Evolutionary conservation across 768 basidiomycete species (phyloP).

Genomic region (Asterophora parasitica): DNA sequence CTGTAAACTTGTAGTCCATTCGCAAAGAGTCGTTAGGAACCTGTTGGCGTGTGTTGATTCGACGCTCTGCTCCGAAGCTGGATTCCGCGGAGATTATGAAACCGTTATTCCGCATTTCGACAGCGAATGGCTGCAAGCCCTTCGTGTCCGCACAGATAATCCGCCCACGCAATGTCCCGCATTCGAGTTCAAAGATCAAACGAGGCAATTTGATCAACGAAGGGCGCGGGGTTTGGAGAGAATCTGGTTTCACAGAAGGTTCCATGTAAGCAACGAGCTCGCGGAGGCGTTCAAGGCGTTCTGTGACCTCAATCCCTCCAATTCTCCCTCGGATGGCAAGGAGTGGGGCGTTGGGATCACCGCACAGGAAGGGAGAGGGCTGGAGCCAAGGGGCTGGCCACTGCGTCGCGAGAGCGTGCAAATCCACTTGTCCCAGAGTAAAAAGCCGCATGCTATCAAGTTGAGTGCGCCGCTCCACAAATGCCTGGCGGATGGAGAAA

Average conservation of each 20-base stretch:
- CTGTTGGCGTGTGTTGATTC: slow-evolving; percentile 17
- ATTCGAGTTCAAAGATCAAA: slow-evolving; percentile 39
- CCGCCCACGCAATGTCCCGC: slow-evolving; percentile 47
- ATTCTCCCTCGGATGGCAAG: slow-evolving; percentile 43
- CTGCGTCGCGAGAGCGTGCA: slow-evolving; percentile 44
- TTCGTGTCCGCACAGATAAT: slow-evolving; percentile 43
- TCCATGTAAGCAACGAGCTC: slow-evolving; percentile 23
- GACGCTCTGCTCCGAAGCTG: slow-evolving; percentile 30
- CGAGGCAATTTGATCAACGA: slow-evolving; percentile 41
- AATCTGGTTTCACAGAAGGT: slow-evolving; percentile 8
- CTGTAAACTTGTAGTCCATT: slow-evolving; percentile 37
- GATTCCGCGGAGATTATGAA: slow-evolving; percentile 39
- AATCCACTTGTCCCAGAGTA: slow-evolving; percentile 33
- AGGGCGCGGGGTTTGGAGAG: slow-evolving; percentile 14
- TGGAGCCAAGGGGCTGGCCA: slow-evolving; percentile 60
- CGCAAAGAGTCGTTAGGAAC: slow-evolving; percentile 35
- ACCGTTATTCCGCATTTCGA: slow-evolving; percentile 57
- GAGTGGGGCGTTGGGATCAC: slow-evolving; percentile 57
- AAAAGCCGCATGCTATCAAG: slow-evolving; percentile 36
- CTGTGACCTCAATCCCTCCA: slow-evolving; percentile 44
- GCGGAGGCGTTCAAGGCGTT: slow-evolving; percentile 49
- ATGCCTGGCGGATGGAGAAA: slow-evolving; percentile 37
- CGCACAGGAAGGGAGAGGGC: slow-evolving; percentile 43
- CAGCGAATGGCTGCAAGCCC: slow-evolving; percentile 38
- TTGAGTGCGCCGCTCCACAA: slow-evolving; percentile 39